Evolutionary conservation across 768 basidiomycete genomes (phyloP).

Genomic region (Leucogyrophana mollusca): DNA sequence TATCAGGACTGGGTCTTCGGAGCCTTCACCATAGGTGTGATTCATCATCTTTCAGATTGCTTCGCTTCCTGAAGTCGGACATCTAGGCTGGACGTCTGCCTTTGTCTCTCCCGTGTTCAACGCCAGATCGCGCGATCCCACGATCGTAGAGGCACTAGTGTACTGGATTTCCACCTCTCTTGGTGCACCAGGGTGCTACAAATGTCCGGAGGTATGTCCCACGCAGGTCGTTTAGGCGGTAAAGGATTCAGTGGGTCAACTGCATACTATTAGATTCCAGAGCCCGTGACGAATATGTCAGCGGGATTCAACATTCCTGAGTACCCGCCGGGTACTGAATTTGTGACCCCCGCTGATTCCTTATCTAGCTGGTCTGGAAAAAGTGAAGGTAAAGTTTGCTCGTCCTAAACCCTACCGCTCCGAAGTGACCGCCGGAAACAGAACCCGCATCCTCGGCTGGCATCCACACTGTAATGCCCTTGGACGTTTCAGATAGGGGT

Average conservation of each 20-base stretch:
- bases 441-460: constrained; percentile 24
- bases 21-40: constrained; percentile 52
- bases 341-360: constrained; percentile 20
- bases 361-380: constrained; percentile 29
- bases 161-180: constrained; percentile 61
- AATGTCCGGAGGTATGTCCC: constrained; percentile 9
- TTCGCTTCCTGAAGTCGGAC: not conserved
- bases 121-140: constrained; percentile 41
- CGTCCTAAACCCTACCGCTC: no score
- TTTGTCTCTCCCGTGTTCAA: constrained; percentile 48
- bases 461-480: constrained; percentile 7
- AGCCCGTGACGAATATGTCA: constrained; percentile 30
- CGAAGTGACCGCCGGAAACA: no score
- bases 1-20: constrained; percentile 65
- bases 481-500: constrained; percentile 21
- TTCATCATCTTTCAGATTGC: no score
- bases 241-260: not conserved
- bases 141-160: constrained; percentile 48
- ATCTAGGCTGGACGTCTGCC: constrained; percentile 51
- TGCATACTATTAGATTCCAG: constrained; percentile 23
- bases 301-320: constrained; percentile 23
- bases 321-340: constrained; percentile 14
- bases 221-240: no score
- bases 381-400: constrained; percentile 24
- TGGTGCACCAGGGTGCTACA: constrained; percentile 28